Conservation (phyloP, 257 asterid genomes). For the Penstemon eatonii region DNA sequence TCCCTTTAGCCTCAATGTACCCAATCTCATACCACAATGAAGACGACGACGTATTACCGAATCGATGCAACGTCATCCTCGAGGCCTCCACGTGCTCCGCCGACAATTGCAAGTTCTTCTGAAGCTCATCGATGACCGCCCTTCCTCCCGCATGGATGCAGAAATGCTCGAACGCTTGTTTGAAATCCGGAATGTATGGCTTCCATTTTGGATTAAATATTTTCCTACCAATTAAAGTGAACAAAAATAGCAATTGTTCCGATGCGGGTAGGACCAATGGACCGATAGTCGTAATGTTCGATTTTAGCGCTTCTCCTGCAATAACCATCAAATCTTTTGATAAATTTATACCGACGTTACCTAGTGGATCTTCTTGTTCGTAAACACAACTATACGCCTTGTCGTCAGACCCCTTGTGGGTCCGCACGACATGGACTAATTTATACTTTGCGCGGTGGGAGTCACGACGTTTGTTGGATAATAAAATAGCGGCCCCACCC, state of each 20-base stretch:
- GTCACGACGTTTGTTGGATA: conserved; percentile 51
- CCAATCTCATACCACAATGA: conserved; percentile 59
- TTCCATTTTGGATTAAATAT: conserved; percentile 52
- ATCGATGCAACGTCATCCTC: conserved; percentile 55
- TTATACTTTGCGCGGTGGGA: conserved; percentile 44
- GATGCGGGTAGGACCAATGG: conserved; percentile 58
- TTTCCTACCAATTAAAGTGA: conserved; percentile 53
- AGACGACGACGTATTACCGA: conserved; percentile 61
- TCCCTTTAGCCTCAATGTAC: conserved; percentile 59
- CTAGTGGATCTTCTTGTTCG: conserved; percentile 54
- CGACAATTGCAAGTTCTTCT: conserved; percentile 51
- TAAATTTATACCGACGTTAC: conserved; percentile 50
- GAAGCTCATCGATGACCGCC: conserved; percentile 66
- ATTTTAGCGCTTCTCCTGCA: conserved; percentile 54
- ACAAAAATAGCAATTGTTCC: conserved; percentile 54
- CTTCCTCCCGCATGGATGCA: conserved; percentile 65
- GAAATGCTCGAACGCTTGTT: conserved; percentile 59
- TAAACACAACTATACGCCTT: conserved; percentile 50
- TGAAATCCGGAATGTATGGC: conserved; percentile 62
- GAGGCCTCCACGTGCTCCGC: conserved; percentile 63
- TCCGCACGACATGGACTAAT: conserved; percentile 45
- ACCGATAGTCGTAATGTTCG: conserved; percentile 59
- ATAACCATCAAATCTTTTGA: conserved; percentile 60
- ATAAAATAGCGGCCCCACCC: conserved; percentile 57
- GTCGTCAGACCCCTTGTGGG: conserved; percentile 58